Conservation (phyloP, 352 stramenopile species). For the Pythium sukuiense region DNA sequence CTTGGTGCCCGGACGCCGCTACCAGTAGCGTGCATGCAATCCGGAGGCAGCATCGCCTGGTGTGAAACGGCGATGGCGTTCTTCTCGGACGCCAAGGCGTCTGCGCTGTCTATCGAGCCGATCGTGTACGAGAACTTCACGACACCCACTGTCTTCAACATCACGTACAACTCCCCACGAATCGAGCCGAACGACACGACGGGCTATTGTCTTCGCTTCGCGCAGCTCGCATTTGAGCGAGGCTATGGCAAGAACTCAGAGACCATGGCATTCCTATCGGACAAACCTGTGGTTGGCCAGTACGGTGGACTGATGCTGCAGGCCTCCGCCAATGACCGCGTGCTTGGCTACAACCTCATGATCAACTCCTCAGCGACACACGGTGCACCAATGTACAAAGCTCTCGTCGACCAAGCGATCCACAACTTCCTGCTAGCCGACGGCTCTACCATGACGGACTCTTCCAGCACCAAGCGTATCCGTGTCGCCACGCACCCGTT, state of each 20-base stretch:
- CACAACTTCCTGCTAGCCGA: conserved; percentile 44
- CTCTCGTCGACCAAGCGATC: conserved; percentile 57
- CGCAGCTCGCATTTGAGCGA: conserved; percentile 49
- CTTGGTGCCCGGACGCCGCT: conserved; percentile 37
- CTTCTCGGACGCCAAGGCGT: conserved; percentile 27
- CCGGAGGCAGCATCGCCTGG: conserved; percentile 16
- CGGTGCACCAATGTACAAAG: conserved; percentile 52
- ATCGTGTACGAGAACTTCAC: conserved; percentile 37
- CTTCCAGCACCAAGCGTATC: conserved; percentile 18
- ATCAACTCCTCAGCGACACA: conserved; percentile 57
- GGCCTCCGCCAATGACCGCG: conserved; percentile 31
- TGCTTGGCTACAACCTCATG: conserved; percentile 64
- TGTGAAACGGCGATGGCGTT: conserved; percentile 26
- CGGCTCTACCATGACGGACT: not conserved
- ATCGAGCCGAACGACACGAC: conserved; percentile 54
- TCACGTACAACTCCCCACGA: conserved; percentile 39
- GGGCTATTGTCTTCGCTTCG: conserved; percentile 58
- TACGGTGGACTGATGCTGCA: conserved; percentile 57
- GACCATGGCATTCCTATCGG: conserved; percentile 10
- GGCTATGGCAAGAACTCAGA: conserved; percentile 38
- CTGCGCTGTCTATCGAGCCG: conserved; percentile 33
- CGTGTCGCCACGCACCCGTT: conserved; percentile 56
- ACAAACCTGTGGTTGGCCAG: conserved; percentile 38
- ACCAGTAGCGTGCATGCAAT: conserved; percentile 42
- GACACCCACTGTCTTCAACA: conserved; percentile 49